phyloP scores from a whole-genome alignment of 139 green algal genomes.

The Picochlorum sp. region DNA sequence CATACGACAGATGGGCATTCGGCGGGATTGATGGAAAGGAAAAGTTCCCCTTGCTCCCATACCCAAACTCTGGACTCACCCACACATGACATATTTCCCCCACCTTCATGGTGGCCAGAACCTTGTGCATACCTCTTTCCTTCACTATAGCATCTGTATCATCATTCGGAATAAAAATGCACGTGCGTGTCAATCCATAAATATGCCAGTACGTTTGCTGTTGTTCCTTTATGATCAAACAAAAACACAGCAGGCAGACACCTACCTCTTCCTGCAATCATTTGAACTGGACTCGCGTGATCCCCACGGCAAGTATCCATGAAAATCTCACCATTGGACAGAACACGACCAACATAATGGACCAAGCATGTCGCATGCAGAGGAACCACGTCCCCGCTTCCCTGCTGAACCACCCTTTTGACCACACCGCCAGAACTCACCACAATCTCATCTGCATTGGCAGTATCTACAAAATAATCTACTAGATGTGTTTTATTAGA shows the following conservation, averaged over 20 bases:
- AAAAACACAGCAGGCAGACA: background rate
- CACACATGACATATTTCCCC: constrained; percentile 51
- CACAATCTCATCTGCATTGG: constrained; percentile 16
- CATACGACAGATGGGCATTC: constrained; percentile 48
- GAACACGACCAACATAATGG: constrained; percentile 49
- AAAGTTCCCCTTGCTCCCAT: constrained; percentile 57
- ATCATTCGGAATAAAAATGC: background rate
- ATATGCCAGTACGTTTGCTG: background rate
- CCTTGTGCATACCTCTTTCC: constrained; percentile 51
- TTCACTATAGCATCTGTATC: constrained; percentile 26
- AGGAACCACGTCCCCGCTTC: constrained; percentile 24
- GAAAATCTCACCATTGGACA: constrained; percentile 38
- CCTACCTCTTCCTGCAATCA: constrained; percentile 62
- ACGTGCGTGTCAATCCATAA: too few relatives aligned
- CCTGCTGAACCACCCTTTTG: constrained; percentile 35
- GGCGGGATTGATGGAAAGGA: constrained; percentile 72
- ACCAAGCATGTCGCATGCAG: constrained; percentile 58
- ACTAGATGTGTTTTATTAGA: background rate
- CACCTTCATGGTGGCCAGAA: constrained; percentile 47
- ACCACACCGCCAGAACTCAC: constrained; percentile 19
- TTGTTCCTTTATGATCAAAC: background rate
- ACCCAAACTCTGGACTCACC: constrained; percentile 34
- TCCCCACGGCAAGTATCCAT: constrained; percentile 50
- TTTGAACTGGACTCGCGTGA: constrained; percentile 26
- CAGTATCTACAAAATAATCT: constrained; percentile 27